Evolutionary conservation across 345 rosid genomes (phyloP).

Genomic region (Arabidopsis suecica): DNA sequence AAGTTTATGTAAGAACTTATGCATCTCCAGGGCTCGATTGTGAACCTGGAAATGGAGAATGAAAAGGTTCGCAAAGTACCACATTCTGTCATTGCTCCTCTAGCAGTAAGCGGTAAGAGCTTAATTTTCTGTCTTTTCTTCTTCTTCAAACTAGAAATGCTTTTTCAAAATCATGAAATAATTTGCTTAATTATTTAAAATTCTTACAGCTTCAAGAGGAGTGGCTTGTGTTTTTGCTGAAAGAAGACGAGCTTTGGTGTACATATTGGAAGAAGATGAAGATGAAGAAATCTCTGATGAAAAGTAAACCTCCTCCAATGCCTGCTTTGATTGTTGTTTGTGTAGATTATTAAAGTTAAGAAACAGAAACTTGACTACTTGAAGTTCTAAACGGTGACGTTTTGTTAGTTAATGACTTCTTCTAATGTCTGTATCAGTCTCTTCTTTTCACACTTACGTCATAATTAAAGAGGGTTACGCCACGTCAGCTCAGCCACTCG

Average conservation of each 20-base stretch:
- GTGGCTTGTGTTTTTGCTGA: conserved; percentile 75
- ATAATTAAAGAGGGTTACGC: conserved; percentile 27
- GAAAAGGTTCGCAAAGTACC: conserved; percentile 75
- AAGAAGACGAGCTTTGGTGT: conserved; percentile 71
- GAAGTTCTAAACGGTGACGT: conserved; percentile 6
- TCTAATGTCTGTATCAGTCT: neutral
- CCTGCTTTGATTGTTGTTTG: conserved; percentile 1
- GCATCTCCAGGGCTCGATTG: conserved; percentile 54
- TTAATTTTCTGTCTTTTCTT: neutral
- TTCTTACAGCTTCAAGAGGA: conserved; percentile 68
- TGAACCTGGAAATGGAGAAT: conserved; percentile 61
- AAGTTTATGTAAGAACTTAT: conserved; percentile 2
- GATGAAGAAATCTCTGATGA: conserved; percentile 59
- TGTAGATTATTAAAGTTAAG: conserved; percentile 17
- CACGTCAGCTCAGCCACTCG: conserved; percentile 38
- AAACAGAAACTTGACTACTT: neutral
- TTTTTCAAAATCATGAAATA: neutral
- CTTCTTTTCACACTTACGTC: neutral
- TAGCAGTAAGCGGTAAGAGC: conserved; percentile 83
- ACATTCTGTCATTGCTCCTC: conserved; percentile 63
- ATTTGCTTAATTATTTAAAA: neutral
- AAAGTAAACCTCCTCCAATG: conserved; percentile 27
- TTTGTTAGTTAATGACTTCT: neutral
- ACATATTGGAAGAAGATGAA: conserved; percentile 79
- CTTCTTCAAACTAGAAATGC: neutral